Conservation (phyloP, 1,139 yeast genomes). For the Geotrichum bryndzae region DNA sequence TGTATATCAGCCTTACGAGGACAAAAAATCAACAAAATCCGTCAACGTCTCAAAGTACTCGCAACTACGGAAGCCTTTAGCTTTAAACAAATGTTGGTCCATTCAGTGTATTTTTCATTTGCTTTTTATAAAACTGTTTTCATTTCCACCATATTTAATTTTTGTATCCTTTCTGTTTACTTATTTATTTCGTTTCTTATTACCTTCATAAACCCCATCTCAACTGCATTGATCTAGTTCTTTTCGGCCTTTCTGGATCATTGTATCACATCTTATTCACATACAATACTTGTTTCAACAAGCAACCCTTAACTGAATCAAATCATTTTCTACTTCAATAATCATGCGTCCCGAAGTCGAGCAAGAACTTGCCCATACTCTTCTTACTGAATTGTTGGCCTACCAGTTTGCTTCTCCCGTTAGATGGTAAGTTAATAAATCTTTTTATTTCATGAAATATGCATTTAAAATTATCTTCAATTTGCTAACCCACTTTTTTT, state of each 20-base stretch:
- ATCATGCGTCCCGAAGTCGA: slow-evolving; percentile 93
- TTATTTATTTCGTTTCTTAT: not conserved
- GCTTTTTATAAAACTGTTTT: not conserved
- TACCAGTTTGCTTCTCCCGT: slow-evolving; percentile 99
- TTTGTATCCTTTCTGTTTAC: not conserved
- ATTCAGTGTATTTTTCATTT: not conserved
- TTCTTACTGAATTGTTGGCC: slow-evolving; percentile 91
- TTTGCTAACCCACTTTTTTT: not conserved
- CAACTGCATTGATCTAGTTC: not conserved
- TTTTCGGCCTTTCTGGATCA: not conserved
- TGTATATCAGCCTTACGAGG: not conserved
- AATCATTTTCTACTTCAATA: not conserved
- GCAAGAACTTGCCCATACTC: slow-evolving; percentile 93
- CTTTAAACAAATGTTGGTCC: not conserved
- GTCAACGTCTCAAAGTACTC: not conserved
- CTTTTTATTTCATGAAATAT: not conserved
- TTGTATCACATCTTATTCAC: not conserved
- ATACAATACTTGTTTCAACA: not conserved
- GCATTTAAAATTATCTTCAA: not conserved
- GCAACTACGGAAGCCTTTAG: not conserved
- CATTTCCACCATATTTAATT: not conserved
- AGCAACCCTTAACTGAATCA: not conserved
- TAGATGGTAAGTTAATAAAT: slow-evolving; percentile 56
- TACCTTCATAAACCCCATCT: not conserved
- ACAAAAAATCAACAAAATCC: not conserved